Evolutionary conservation across 2,329 filamentous ascomycete species (phyloP), one percentile per base, ranked within the genome.

Genomic region (Pleoardoris graminearum): DNA sequence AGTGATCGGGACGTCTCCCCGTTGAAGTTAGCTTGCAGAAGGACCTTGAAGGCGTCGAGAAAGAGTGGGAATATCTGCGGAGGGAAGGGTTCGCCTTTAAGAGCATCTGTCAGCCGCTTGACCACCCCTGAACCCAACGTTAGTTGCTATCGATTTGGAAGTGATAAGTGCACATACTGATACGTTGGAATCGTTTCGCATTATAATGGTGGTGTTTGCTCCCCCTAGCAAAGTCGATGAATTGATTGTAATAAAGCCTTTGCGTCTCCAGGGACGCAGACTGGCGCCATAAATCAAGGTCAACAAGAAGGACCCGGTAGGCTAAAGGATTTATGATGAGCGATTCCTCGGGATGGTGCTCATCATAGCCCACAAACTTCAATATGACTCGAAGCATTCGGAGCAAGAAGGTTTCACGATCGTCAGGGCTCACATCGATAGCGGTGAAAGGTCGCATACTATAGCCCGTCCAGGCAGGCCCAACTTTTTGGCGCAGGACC

Each of bases 171-270:
- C 39, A 74, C 89, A 80, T 83, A 92, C 93, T 85, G 89, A 99
- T 99, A 62, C 92, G 84, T 54, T 89, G 85, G 54, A 99, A 77
- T 41, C 94, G 85, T 67, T 90, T 88, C 47, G 89, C 86, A 70
- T 99, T 99, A 75, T 97, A 97, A 54, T 90, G 87, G 68, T 91
- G 90, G 66, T 95, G 88, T 68, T 94, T 92, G 80, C 93, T 97
- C 65, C 87, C 87, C n/a, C 88, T 84, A 1, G 90, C 88, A 75
- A 99, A 97, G 0, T 87, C 88, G 55, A 88, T 80, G 66, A 97
- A 97, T 69, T 99, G 94, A 55, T 87, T 86, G 74, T 97, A 97
- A 74, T 97, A 99, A 21, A 97, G 79, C 63, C 89, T 87, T 67
- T 97, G 91, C 0, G 92, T 90, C 16, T 86, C 81, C 4, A 85